A percentile compares a stretch with the other conserved stretches of the same genome.
Conservation (phyloP, 192 early-diverging fungal genomes). For the Chytriomyces hyalinus region DNA sequence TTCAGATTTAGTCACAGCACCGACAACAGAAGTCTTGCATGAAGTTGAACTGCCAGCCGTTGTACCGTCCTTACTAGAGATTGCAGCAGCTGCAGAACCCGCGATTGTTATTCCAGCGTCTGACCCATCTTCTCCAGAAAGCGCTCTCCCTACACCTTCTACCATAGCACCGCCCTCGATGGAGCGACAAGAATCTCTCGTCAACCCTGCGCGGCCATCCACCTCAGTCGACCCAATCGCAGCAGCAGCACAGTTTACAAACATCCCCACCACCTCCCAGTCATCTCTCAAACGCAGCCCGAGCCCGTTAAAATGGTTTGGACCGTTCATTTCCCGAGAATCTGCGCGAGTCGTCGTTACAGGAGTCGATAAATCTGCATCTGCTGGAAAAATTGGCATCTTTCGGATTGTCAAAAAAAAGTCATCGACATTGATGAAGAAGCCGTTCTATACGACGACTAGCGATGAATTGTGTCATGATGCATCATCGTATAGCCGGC, state of each 20-base stretch:
- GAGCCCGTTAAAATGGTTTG: slow-evolving; percentile 31
- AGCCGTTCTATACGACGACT: background rate
- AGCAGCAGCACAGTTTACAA: too few species aligned
- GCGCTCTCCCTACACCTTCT: too few species aligned
- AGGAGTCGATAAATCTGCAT: background rate
- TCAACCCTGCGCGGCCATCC: slow-evolving; percentile 1
- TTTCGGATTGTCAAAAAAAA: slow-evolving; percentile 15
- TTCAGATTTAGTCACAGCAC: too few species aligned
- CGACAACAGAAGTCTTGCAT: too few species aligned
- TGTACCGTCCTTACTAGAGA: background rate
- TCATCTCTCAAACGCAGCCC: background rate
- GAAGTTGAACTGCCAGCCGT: too few species aligned
- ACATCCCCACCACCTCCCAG: background rate
- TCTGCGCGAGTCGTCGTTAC: slow-evolving; percentile 1
- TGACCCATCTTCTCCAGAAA: too few species aligned
- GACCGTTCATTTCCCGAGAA: slow-evolving; percentile 31
- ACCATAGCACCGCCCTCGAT: background rate
- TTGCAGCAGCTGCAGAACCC: background rate
- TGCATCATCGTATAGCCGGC: background rate
- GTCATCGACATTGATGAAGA: background rate
- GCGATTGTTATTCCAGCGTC: too few species aligned
- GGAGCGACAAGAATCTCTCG: slow-evolving; percentile 27
- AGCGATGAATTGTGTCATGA: background rate
- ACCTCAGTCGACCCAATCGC: background rate
- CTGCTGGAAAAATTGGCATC: slow-evolving; percentile 14